These are phyloP conservation scores for Lactarius deliciosus DNA, from an alignment of 768 basidiomycete species.

Conservation along the genomic window DNA sequence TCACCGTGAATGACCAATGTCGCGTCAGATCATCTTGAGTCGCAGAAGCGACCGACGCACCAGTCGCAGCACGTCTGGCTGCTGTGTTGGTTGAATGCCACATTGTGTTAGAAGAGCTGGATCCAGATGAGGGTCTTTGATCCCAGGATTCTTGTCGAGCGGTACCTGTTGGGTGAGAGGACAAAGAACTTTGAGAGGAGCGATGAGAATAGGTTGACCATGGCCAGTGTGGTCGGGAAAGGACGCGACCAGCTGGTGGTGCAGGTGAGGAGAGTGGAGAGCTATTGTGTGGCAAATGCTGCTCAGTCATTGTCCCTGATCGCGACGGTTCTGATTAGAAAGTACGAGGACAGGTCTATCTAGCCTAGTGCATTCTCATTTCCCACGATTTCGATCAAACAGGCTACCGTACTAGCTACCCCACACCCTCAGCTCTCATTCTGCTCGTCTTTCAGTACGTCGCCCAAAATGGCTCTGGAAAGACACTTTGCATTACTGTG, in stretches of 20 bases:
- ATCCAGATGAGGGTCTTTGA: constrained; percentile 30
- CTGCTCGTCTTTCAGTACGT: constrained; percentile 50
- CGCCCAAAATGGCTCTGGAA: constrained; percentile 75
- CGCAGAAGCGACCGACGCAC: constrained; percentile 26
- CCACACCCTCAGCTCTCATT: not conserved
- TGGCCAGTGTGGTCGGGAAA: constrained; percentile 57
- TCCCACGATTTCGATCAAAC: constrained; percentile 8
- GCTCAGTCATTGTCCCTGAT: constrained; percentile 20
- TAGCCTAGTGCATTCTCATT: not conserved
- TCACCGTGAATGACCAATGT: constrained; percentile 66
- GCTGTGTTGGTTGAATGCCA: constrained; percentile 25
- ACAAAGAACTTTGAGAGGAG: constrained; percentile 36
- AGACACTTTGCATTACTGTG: constrained; percentile 74
- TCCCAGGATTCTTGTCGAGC: constrained; percentile 35
- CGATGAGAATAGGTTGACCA: constrained; percentile 45
- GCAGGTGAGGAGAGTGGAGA: constrained; percentile 28
- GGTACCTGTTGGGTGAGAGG: constrained; percentile 33
- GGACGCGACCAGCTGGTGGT: constrained; percentile 12
- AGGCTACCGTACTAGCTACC: not conserved
- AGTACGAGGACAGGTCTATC: not conserved
- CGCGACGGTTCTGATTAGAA: not conserved
- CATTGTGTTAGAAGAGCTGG: constrained; percentile 32
- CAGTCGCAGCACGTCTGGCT: constrained; percentile 21
- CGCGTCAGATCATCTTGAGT: constrained; percentile 50
- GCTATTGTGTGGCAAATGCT: constrained; percentile 12